These are phyloP conservation scores for Phlyctochytrium arcticum DNA, from an alignment of 192 early-diverging fungal species.

Conservation along the genomic window DNA sequence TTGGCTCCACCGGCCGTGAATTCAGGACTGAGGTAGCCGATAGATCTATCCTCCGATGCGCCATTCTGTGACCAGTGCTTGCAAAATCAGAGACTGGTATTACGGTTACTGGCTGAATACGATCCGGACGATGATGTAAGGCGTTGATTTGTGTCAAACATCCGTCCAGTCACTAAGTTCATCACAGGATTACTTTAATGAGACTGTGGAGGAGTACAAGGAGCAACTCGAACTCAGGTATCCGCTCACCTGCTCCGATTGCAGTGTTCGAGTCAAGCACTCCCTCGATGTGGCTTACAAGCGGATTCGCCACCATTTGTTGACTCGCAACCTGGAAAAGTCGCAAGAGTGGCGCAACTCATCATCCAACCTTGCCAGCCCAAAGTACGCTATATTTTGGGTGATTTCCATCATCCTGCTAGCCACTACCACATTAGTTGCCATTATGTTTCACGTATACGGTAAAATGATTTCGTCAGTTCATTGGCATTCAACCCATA, in stretches of 20 bases:
- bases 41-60: not conserved
- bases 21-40: not conserved
- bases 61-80: conserved; percentile 10
- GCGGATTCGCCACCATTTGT: not conserved
- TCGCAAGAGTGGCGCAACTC: not conserved
- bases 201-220: conserved; percentile 10
- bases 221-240: conserved; percentile 9
- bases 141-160: not conserved
- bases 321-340: not conserved
- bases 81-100: conserved; percentile 19
- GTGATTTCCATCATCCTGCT: no score
- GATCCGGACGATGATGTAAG: conserved; percentile 16
- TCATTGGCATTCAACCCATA: no score
- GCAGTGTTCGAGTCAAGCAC: not conserved
- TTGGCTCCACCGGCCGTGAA: not conserved
- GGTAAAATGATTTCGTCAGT: no score
- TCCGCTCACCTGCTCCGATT: conserved; percentile 4
- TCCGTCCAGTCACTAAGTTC: not conserved
- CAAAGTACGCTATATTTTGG: no score
- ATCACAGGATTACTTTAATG: conserved; percentile 13
- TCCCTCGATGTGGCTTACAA: not conserved
- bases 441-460: no score
- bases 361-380: no score
- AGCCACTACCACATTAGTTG: no score
- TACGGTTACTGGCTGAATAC: conserved; percentile 14